Percentiles rank a stretch among this genome's conserved stretches.
These are phyloP conservation scores for Tetrahymena thermophila DNA, from an alignment of 73 alveolate species.

Conservation along the genomic window DNA sequence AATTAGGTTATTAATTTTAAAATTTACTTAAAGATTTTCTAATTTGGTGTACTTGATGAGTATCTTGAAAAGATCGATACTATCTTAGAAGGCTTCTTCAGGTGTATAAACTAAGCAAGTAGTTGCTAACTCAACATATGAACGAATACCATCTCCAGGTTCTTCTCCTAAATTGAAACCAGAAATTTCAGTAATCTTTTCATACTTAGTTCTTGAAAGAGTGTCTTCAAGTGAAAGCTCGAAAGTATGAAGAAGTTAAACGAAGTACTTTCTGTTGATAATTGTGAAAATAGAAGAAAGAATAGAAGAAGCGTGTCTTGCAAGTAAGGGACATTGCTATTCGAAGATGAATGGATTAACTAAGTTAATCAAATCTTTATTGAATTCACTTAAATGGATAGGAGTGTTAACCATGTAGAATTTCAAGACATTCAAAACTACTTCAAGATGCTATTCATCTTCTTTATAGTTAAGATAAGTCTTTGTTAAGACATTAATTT, in stretches of 20 bases:
- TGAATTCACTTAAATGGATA: not conserved
- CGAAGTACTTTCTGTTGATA: not conserved
- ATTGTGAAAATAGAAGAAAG: not conserved
- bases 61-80: not conserved
- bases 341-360: not conserved
- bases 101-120: not conserved
- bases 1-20: not conserved
- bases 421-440: not conserved
- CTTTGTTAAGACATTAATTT: not conserved
- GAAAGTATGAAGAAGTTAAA: not conserved
- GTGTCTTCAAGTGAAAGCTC: not conserved
- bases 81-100: not conserved
- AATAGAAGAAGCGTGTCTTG: not conserved
- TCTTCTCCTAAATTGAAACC: not conserved
- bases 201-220: not conserved
- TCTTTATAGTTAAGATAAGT: not conserved
- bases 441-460: not conserved
- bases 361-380: not conserved
- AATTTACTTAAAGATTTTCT: not conserved
- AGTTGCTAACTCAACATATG: not conserved
- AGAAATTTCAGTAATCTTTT: not conserved
- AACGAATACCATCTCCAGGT: not conserved
- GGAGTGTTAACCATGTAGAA: not conserved
- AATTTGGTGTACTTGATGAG: not conserved
- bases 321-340: not conserved